Percentiles rank a stretch among this genome's conserved stretches.
Evolutionary conservation across 1,284 basidiomycete genomes (phyloP).

Genomic region (Porogramme epimiltina): DNA sequence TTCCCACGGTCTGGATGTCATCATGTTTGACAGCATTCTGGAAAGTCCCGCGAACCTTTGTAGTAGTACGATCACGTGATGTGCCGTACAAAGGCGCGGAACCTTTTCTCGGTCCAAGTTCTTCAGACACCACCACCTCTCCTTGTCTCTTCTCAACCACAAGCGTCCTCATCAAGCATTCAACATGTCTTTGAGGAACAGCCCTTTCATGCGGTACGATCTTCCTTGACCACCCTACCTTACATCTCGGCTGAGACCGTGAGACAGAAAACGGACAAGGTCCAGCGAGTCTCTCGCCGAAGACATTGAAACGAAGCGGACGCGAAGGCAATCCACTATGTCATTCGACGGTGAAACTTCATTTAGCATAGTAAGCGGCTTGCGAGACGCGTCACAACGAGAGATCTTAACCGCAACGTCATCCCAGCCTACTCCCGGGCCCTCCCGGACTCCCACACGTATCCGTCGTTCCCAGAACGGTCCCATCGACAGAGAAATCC

Average conservation of each 20-base stretch:
- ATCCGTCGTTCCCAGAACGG: not conserved
- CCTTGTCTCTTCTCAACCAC: not conserved
- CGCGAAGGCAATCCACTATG: conserved; percentile 5
- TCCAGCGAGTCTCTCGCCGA: conserved; percentile 6
- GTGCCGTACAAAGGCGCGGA: conserved; percentile 4
- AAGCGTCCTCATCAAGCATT: not conserved
- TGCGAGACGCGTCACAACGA: conserved; percentile 7
- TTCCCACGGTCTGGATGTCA: not conserved
- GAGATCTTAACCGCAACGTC: conserved; percentile 1
- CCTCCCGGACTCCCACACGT: not conserved
- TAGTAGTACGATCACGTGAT: conserved; percentile 17
- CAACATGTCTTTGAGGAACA: conserved; percentile 10
- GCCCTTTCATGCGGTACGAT: conserved; percentile 6
- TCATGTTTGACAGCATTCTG: not conserved
- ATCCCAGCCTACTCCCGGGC: conserved; percentile 3
- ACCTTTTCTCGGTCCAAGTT: not conserved
- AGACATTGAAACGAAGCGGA: conserved; percentile 8
- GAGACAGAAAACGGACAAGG: conserved; percentile 8
- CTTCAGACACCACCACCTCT: not conserved
- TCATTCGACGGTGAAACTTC: conserved; percentile 1
- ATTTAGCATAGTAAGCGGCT: conserved; percentile 2
- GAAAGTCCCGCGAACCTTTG: not conserved
- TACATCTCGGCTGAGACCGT: not conserved
- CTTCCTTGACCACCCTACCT: not conserved
- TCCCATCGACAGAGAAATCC: conserved; percentile 2